These are phyloP conservation scores for Vicia villosa DNA, from an alignment of 306 rosid genomes.

Conservation along the genomic window DNA sequence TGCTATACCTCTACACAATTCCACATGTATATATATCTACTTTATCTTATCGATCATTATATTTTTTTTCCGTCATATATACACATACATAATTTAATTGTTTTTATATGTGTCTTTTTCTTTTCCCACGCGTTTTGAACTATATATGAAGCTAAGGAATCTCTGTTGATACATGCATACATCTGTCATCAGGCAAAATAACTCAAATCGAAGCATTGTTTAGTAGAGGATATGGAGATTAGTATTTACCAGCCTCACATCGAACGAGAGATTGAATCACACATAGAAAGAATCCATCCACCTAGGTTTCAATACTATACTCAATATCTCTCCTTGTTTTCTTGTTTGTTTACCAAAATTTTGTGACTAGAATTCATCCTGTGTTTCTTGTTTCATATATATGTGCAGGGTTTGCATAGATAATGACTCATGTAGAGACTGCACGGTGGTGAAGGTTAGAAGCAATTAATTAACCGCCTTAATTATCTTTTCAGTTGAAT, in stretches of 20 bases:
- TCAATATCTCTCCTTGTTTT: not conserved
- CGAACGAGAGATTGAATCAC: not conserved
- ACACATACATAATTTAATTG: not conserved
- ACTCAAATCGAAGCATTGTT: not conserved
- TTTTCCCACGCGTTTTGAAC: not conserved
- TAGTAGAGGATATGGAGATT: not conserved
- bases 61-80: not conserved
- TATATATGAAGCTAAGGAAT: not conserved
- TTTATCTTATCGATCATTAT: not conserved
- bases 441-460: constrained; percentile 11
- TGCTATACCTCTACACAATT: not conserved
- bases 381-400: not conserved
- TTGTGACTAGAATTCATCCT: not conserved
- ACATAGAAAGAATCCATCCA: not conserved
- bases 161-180: not conserved
- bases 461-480: not conserved
- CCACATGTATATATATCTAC: not conserved
- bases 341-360: not conserved
- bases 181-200: not conserved
- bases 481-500: not conserved
- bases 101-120: not conserved
- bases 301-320: not conserved
- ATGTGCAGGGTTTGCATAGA: constrained; percentile 10
- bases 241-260: not conserved
- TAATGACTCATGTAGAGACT: constrained; percentile 1